phyloP scores from a whole-genome alignment of 352 stramenopile genomes.

The Globisporangium middletonii region DNA sequence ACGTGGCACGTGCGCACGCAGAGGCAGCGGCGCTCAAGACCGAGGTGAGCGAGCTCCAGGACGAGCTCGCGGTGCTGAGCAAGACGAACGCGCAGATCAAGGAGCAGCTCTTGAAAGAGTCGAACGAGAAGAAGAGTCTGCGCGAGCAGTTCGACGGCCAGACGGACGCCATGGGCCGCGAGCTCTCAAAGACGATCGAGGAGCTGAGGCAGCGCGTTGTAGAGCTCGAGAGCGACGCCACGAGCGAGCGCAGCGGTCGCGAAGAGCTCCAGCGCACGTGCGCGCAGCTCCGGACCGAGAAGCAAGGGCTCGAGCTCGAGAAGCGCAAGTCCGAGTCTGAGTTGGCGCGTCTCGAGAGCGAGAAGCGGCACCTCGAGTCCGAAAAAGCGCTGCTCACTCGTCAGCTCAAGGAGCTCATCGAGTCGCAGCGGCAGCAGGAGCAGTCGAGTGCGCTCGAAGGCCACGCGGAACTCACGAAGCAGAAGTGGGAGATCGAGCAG shows the following conservation, averaged over 20 bases:
- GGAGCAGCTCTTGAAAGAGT: conserved; percentile 35
- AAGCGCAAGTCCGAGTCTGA: conserved; percentile 13
- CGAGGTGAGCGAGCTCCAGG: conserved; percentile 23
- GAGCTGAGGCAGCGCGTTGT: conserved; percentile 3
- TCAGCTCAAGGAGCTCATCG: conserved; percentile 4
- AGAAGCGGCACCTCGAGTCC: conserved; percentile 30
- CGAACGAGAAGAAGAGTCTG: conserved; percentile 33
- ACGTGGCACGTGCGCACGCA: background rate
- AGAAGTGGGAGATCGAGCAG: conserved; percentile 48
- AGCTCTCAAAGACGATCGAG: conserved; percentile 6
- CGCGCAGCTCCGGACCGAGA: conserved; percentile 20
- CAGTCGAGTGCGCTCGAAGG: conserved; percentile 13
- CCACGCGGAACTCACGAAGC: conserved; percentile 18
- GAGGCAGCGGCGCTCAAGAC: conserved; percentile 16
- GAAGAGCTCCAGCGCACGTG: conserved; percentile 19
- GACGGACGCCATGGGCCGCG: conserved; percentile 6
- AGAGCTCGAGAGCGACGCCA: background rate
- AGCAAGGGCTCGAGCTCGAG: conserved; percentile 16
- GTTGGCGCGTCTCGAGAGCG: conserved; percentile 19
- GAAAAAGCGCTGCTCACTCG: conserved; percentile 21
- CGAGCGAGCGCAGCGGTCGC: conserved; percentile 6
- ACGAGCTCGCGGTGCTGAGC: conserved; percentile 18
- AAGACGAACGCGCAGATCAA: conserved; percentile 32
- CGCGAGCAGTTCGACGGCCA: conserved; percentile 22
- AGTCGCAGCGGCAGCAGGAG: conserved; percentile 11